Evolutionary conservation across 2,329 filamentous ascomycete genomes (phyloP).

Genomic region (Cadophora sp.): DNA sequence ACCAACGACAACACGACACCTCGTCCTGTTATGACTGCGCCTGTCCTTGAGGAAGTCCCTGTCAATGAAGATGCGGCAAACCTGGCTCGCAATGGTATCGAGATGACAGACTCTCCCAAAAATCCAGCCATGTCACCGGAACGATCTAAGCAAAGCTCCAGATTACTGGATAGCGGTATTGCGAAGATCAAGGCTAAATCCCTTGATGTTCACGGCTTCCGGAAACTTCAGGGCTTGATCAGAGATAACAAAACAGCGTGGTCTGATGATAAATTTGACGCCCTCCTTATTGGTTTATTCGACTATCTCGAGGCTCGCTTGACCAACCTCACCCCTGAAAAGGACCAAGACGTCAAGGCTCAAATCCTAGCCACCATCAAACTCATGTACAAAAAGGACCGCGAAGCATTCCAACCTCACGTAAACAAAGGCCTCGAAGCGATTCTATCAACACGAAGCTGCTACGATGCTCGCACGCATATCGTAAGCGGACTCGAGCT

Average conservation of each 20-base stretch:
- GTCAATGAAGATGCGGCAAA: slow-evolving; percentile 58
- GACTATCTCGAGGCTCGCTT: slow-evolving; percentile 72
- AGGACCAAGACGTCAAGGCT: slow-evolving; percentile 74
- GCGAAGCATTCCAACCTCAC: slow-evolving; percentile 70
- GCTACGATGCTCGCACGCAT: slow-evolving; percentile 72
- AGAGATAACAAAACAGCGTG: slow-evolving; percentile 70
- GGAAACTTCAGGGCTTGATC: slow-evolving; percentile 77
- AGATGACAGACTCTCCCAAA: slow-evolving; percentile 31
- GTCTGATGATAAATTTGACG: slow-evolving; percentile 71
- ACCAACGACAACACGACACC: slow-evolving; percentile 55
- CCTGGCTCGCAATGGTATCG: slow-evolving; percentile 32
- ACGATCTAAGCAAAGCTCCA: slow-evolving; percentile 61
- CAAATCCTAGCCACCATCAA: slow-evolving; percentile 78
- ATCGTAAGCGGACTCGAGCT: slow-evolving; percentile 78
- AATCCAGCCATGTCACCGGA: slow-evolving; percentile 51
- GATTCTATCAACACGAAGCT: slow-evolving; percentile 67
- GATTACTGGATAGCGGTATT: slow-evolving; percentile 77
- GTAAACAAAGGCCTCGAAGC: slow-evolving; percentile 72
- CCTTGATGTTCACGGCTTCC: slow-evolving; percentile 83
- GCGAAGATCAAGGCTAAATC: slow-evolving; percentile 72
- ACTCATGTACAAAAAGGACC: slow-evolving; percentile 72
- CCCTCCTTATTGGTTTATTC: slow-evolving; percentile 71
- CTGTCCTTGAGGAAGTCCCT: slow-evolving; percentile 65
- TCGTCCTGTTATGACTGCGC: slow-evolving; percentile 51
- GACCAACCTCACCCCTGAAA: slow-evolving; percentile 62